Conservation (phyloP, 2,329 filamentous ascomycete species). For the Paramyrothecium sp. region DNA sequence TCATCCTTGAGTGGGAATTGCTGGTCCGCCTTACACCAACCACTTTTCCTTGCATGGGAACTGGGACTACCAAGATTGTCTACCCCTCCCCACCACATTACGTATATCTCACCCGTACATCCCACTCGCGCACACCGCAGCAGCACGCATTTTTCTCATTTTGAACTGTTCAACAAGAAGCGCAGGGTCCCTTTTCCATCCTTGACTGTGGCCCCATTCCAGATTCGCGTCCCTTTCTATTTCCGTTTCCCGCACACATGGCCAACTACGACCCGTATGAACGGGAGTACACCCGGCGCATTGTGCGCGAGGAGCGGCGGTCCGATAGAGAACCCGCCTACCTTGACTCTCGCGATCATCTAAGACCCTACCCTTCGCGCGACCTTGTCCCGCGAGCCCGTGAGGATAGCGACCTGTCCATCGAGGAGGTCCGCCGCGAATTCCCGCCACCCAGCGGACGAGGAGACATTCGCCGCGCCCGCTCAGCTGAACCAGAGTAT, state of each 20-base stretch:
- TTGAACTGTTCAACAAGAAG: neutral
- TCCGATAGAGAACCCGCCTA: conserved; percentile 53
- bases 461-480: conserved; percentile 56
- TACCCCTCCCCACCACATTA: neutral
- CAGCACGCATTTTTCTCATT: no score
- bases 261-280: conserved; percentile 56
- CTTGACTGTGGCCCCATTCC: neutral
- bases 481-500: conserved; percentile 61
- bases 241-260: no score
- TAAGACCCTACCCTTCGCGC: conserved; percentile 42
- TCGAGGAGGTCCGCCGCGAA: conserved; percentile 82
- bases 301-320: conserved; percentile 53
- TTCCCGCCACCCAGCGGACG: conserved; percentile 68
- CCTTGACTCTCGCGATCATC: conserved; percentile 50
- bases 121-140: neutral
- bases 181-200: neutral
- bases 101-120: neutral
- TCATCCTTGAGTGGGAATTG: neutral
- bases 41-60: neutral
- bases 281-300: conserved; percentile 46
- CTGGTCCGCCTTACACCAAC: neutral
- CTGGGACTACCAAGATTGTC: neutral
- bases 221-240: neutral
- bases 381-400: conserved; percentile 59
- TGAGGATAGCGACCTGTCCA: conserved; percentile 70